Evolutionary conservation across 495 filamentous ascomycete genomes (phyloP).

Genomic region (Sabuloglossum arenarium): DNA sequence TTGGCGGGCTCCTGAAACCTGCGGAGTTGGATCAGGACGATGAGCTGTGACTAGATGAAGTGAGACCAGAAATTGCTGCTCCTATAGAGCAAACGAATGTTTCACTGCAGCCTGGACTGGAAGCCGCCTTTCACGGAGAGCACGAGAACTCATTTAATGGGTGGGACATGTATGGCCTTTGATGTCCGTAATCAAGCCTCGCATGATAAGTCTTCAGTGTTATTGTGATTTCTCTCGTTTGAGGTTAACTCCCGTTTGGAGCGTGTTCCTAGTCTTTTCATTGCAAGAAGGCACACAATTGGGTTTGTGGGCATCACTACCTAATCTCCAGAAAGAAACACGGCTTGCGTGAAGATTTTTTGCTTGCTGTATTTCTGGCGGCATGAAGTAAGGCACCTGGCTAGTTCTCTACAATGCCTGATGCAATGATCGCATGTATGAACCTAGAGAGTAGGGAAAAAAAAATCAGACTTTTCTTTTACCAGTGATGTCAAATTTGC

Average conservation of each 20-base stretch:
- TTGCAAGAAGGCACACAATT: background rate
- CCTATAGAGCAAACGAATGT: background rate
- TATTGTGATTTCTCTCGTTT: background rate
- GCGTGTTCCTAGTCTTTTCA: background rate
- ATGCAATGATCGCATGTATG: background rate
- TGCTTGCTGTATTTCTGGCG: background rate
- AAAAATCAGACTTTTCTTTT: background rate
- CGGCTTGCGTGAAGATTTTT: background rate
- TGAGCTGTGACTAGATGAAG: slow-evolving; percentile 48
- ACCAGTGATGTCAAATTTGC: background rate
- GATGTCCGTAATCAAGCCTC: background rate
- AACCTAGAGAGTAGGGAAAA: background rate
- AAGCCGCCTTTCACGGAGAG: background rate
- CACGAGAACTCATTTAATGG: background rate
- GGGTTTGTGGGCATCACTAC: background rate
- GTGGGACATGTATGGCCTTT: background rate
- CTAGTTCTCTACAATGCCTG: background rate
- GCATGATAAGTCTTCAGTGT: background rate
- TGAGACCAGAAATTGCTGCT: background rate
- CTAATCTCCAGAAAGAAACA: background rate
- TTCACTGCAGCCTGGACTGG: background rate
- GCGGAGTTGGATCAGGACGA: slow-evolving; percentile 82
- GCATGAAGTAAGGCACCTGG: background rate
- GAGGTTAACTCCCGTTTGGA: background rate
- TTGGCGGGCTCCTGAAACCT: slow-evolving; percentile 79